Base-by-base conservation (phyloP, 345 rosid species). In the Lepidium africanum region DNA sequence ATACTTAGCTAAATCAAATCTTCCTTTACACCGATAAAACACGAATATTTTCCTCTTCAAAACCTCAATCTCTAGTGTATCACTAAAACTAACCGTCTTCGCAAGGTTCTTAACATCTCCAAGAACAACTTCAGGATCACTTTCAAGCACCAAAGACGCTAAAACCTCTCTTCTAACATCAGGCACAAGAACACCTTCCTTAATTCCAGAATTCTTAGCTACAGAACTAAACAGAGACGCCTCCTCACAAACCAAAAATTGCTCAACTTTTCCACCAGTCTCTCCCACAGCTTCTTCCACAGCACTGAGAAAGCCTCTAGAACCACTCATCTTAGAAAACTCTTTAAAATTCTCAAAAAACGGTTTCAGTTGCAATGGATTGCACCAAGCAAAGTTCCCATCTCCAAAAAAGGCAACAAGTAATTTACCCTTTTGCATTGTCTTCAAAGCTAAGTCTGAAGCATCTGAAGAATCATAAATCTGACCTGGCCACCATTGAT, bases 401-500 rank as follows among this genome's bases (percentile, higher is more conserved):
- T 92, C 88, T 8, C 96, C 92, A 52, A 84, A 92, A 63, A 84
- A 90, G 0, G 83, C 91, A 35, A 92, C 97, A 51, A 92, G 93
- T 23, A 83, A 57, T 67, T 78, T 83, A 54, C 81, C 86, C 10
- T 61, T 82, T 42, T 61, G 82, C 65, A 75, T 81, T 21, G 73
- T 59, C 83, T 82, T 86, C 39, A 73, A 64, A 2, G 97, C 96
- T 67, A 67, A 70, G 14, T 86, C 86, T 5, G 98, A 90, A 37
- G 96, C 96, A 80, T 83, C 71, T 1, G 65, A 67, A 7, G 86
- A 76, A 81, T 88, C 85, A 65, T 85, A 86, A 40, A 92, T 56
- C 87, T 82, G 86, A 33, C 93, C 97, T 0, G 98, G 94, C 98
- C 97, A 92, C 93, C 96, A 92, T 45, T 90, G 91, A 63, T 92